These are phyloP conservation scores for Limonium bicolor DNA, from an alignment of 148 eudicot genomes.

Conservation along the genomic window DNA sequence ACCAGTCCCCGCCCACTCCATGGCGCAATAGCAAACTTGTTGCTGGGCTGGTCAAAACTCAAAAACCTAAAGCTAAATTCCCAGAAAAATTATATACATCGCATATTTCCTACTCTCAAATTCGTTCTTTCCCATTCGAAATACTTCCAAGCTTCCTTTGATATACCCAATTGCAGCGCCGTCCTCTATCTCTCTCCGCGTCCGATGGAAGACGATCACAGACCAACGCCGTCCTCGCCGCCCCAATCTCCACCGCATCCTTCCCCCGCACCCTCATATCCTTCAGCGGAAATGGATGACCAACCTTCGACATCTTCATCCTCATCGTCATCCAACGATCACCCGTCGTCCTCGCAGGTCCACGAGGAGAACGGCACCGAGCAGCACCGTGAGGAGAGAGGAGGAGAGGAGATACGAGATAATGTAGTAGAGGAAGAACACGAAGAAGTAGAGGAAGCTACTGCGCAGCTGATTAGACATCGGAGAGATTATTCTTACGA, in stretches of 20 bases:
- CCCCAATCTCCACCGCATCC: background rate
- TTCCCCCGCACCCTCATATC: background rate
- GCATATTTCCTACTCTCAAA: background rate
- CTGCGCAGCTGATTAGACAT: constrained; percentile 10
- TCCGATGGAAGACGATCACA: background rate
- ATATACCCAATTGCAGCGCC: no score
- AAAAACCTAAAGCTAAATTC: no score
- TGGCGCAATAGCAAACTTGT: background rate
- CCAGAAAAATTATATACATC: no score
- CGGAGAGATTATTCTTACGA: constrained; percentile 15
- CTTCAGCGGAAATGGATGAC: no score
- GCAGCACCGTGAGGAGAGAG: no score
- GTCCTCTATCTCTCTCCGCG: background rate
- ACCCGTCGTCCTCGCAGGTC: constrained; percentile 9
- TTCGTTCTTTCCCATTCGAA: background rate
- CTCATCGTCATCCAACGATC: background rate
- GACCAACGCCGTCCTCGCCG: background rate
- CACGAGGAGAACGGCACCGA: background rate
- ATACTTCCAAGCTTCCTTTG: no score
- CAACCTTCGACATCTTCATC: background rate
- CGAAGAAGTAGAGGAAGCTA: constrained; percentile 1
- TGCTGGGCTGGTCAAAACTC: no score
- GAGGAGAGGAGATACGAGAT: no score
- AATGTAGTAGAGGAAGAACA: constrained; percentile 3
- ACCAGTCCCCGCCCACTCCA: constrained; percentile 1